Base-by-base conservation (phyloP, 225 moss, liverwort and hornwort genomes). In the Neckera pumila region DNA sequence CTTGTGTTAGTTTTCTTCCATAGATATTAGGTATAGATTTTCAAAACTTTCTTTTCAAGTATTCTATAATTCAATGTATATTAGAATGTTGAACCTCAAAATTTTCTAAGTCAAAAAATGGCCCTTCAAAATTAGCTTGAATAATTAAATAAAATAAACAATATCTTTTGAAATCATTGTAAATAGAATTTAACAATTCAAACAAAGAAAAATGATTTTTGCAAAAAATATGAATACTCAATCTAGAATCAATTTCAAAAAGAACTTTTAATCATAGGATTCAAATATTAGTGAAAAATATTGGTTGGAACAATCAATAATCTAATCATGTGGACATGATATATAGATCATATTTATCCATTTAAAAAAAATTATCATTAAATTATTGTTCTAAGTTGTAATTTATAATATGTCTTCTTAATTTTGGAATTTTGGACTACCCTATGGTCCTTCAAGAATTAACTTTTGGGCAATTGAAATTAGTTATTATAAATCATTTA, bases 291-390 rank as follows among this genome's bases (percentile, higher is more conserved):
- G 16, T 72, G 9, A 16, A 72, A 69, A 43, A 43, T 14, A 27
- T 6, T 72, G 1, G 15, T 42, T 5, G 8, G 3, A 14, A 0
- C 8, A 40, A 0, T 0, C 1, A 0, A 5, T 42, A 9, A 43
- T 15, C 2, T 8, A 26, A 22, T 8, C 7, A 71, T 10, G 23
- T 43, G 16, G 9, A 71, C 26, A 38, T 42, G 3, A 43, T 71
- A 27, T 27, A 9, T 5, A 27, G 1, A 14, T 42, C 2, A 14
- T 14, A 25, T 26, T 26, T 38, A 69, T 2, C 23, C 13, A 5
- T 13, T 23, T 11, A 47, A 21, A 13, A 13, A 40, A 7, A 38
- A 22, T 66, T 3, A 38, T 71, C 8, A 8, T 42, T 15, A 16
- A 43, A 16, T 27, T 27, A 14, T 16, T 16, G 9, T 72, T 43